Conservation (phyloP, 78 protist species). For the Pigoraptor vietnamica region DNA sequence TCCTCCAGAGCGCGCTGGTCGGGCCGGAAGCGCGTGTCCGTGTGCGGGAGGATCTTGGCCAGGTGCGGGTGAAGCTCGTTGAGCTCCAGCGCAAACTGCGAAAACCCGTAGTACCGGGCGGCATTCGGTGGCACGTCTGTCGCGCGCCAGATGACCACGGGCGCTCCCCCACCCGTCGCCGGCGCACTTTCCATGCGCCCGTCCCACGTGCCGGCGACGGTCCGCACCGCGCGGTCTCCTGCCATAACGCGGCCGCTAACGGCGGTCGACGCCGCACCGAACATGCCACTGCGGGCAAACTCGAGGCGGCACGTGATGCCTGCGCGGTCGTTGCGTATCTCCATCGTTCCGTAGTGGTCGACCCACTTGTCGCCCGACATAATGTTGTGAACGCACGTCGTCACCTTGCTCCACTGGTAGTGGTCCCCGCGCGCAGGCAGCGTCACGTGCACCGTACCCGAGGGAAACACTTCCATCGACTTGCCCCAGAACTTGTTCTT, state of each 20-base stretch:
- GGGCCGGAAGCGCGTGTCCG: slow-evolving; percentile 18
- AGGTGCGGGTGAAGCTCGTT: neutral
- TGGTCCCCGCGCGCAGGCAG: neutral
- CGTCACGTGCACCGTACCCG: slow-evolving; percentile 29
- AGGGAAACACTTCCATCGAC: slow-evolving; percentile 40
- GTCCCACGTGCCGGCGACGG: neutral
- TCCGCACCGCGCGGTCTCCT: neutral
- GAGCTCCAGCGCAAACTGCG: neutral
- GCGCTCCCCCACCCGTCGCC: neutral
- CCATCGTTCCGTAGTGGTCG: slow-evolving; percentile 54
- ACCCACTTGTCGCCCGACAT: slow-evolving; percentile 53
- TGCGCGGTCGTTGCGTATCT: slow-evolving; percentile 16
- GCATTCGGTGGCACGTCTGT: neutral
- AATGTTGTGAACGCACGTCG: neutral
- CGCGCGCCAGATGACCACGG: neutral
- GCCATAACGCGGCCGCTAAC: neutral
- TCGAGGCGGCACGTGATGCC: slow-evolving; percentile 36
- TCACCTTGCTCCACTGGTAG: slow-evolving; percentile 9
- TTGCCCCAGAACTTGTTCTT: slow-evolving; percentile 61
- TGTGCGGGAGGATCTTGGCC: neutral
- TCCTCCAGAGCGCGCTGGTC: slow-evolving; percentile 14
- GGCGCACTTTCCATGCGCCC: neutral
- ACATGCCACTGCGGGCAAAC: neutral
- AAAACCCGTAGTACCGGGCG: neutral
- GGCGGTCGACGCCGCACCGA: neutral